phyloP scores from a whole-genome alignment of 2,329 filamentous ascomycete species.

The Chalaropsis ovoidea region DNA sequence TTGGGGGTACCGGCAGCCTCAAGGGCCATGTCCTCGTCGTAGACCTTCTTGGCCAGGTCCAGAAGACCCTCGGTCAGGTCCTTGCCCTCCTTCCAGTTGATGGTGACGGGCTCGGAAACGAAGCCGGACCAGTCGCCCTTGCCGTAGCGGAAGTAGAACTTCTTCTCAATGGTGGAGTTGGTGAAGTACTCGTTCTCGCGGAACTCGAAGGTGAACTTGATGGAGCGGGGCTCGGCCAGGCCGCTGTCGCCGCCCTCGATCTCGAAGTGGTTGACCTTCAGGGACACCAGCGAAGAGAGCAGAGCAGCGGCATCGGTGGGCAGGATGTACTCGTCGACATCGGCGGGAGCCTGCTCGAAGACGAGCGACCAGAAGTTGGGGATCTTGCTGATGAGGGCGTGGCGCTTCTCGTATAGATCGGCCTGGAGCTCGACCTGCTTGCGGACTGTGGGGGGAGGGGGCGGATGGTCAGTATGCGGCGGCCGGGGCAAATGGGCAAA shows the following conservation, averaged over 20 bases:
- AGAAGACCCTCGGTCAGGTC: slow-evolving; percentile 76
- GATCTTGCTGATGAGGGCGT: slow-evolving; percentile 59
- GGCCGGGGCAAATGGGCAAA: neutral
- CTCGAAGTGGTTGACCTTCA: slow-evolving; percentile 74
- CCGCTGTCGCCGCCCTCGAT: slow-evolving; percentile 45
- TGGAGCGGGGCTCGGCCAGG: slow-evolving; percentile 66
- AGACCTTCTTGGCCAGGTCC: slow-evolving; percentile 59
- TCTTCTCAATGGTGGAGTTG: slow-evolving; percentile 72
- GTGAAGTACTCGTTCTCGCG: slow-evolving; percentile 71
- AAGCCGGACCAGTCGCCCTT: slow-evolving; percentile 60
- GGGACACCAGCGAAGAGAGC: slow-evolving; percentile 52
- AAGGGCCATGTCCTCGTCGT: slow-evolving; percentile 48
- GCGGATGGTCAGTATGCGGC: slow-evolving; percentile 25
- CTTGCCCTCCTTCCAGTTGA: slow-evolving; percentile 77
- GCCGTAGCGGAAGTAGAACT: slow-evolving; percentile 71
- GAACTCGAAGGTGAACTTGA: slow-evolving; percentile 71
- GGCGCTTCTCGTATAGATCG: slow-evolving; percentile 67
- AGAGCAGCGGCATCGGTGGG: slow-evolving; percentile 68
- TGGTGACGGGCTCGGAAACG: slow-evolving; percentile 78
- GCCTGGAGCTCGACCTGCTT: slow-evolving; percentile 58
- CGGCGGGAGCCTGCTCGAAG: slow-evolving; percentile 72
- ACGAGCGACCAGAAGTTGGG: slow-evolving; percentile 92
- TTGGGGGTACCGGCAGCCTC: slow-evolving; percentile 33
- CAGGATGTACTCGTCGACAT: slow-evolving; percentile 81
- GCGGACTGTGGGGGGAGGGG: slow-evolving; percentile 46